A percentile compares a stretch with the other conserved stretches of the same genome.
These are phyloP conservation scores for Fonsecaea multimorphosa DNA, from an alignment of 2,329 filamentous ascomycete genomes.

Conservation along the genomic window DNA sequence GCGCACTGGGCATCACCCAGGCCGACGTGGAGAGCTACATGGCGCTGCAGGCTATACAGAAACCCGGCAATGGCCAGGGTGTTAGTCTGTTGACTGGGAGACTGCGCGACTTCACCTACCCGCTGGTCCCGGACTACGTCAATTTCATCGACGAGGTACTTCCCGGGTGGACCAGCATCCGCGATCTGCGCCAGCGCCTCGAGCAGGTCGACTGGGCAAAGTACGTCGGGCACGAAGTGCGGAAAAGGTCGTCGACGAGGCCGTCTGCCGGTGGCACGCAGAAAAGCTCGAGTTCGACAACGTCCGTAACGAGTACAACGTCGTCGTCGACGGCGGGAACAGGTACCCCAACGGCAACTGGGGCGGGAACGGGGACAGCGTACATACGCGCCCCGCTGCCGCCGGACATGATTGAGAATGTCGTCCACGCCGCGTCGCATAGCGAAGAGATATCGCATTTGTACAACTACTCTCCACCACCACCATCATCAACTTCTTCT, in stretches of 20 bases:
- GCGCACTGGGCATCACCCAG: conserved; percentile 19
- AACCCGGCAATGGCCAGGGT: neutral
- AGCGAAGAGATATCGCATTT: conserved; percentile 23
- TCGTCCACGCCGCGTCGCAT: conserved; percentile 30
- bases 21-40: conserved; percentile 24
- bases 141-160: conserved; percentile 28
- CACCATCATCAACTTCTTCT: neutral
- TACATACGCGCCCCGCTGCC: conserved; percentile 30
- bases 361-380: conserved; percentile 1
- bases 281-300: neutral
- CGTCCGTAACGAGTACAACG: neutral
- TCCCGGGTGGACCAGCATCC: conserved; percentile 35
- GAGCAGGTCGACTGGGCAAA: conserved; percentile 36
- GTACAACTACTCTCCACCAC: conserved; percentile 30
- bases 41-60: neutral
- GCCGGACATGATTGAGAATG: conserved; percentile 31
- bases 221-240: conserved; percentile 37
- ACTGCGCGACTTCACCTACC: conserved; percentile 7
- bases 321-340: neutral
- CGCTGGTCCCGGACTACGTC: conserved; percentile 32
- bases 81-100: neutral
- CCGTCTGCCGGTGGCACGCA: neutral
- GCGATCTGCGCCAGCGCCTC: conserved; percentile 34
- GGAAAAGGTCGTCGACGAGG: conserved; percentile 1
- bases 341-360: neutral